Evolutionary conservation across 208 protist species (phyloP).

Genomic region (Porcisia hertigi): DNA sequence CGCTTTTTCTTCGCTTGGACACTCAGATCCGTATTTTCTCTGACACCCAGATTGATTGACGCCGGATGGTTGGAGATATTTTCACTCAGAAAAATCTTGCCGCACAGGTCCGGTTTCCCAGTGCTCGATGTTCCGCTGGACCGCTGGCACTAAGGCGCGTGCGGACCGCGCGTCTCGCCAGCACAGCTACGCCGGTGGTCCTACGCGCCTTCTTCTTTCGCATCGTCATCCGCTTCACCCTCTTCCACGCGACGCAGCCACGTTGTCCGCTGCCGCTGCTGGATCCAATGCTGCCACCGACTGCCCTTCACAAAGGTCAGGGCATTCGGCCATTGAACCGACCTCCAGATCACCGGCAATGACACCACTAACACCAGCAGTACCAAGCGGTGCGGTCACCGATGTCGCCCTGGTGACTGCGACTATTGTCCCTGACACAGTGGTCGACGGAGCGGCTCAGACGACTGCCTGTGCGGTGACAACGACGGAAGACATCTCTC

Average conservation of each 20-base stretch:
- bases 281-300: neutral
- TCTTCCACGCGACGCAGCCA: neutral
- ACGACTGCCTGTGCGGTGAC: neutral
- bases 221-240: neutral
- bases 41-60: neutral
- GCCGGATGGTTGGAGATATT: neutral
- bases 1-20: neutral
- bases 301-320: neutral
- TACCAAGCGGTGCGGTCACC: neutral
- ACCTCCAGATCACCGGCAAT: neutral
- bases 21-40: neutral
- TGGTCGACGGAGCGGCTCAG: neutral
- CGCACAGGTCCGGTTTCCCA: neutral
- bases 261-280: neutral
- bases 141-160: conserved; percentile 38
- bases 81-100: neutral
- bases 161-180: conserved; percentile 32
- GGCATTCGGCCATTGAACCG: neutral
- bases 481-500: neutral
- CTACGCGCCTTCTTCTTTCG: conserved; percentile 21
- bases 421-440: neutral
- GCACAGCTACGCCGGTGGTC: conserved; percentile 1
- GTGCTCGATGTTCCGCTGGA: conserved; percentile 50
- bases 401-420: neutral
- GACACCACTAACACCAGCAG: neutral